These are phyloP conservation scores for Dictyostelium purpureum DNA, from an alignment of 78 protist species.

Conservation along the genomic window DNA sequence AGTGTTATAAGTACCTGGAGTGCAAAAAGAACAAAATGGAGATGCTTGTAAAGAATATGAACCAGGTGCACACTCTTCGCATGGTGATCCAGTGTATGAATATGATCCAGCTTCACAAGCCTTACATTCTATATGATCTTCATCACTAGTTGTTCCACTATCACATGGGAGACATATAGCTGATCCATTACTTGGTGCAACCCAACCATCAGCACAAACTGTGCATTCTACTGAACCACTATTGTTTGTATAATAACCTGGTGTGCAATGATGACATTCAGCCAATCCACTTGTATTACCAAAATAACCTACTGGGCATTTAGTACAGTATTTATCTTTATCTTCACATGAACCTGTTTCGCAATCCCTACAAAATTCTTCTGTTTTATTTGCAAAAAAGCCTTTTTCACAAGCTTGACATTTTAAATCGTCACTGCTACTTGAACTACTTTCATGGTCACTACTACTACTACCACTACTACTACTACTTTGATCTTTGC, in stretches of 20 bases:
- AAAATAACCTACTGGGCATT: not conserved
- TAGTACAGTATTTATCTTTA: not conserved
- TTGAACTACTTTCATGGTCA: not conserved
- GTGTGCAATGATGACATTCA: conserved; percentile 11
- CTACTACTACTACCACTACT: not conserved
- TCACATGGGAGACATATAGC: not conserved
- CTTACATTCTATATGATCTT: not conserved
- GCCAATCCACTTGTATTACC: not conserved
- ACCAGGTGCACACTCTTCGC: conserved; percentile 9
- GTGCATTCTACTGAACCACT: not conserved
- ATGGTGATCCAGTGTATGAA: not conserved
- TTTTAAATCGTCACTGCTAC: not conserved
- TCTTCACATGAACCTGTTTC: not conserved
- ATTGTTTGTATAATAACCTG: conserved; percentile 4
- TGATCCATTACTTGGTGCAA: not conserved
- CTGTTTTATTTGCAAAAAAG: not conserved
- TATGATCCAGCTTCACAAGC: conserved; percentile 32
- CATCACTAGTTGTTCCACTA: not conserved
- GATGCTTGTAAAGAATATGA: not conserved
- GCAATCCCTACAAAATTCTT: not conserved
- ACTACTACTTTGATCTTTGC: not conserved
- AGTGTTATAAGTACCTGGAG: conserved; percentile 21
- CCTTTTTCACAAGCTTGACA: not conserved
- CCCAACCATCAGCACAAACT: conserved; percentile 14
- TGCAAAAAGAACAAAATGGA: not conserved